phyloP scores from a whole-genome alignment of 140 eudicot genomes.

The Anethum foeniculum region DNA sequence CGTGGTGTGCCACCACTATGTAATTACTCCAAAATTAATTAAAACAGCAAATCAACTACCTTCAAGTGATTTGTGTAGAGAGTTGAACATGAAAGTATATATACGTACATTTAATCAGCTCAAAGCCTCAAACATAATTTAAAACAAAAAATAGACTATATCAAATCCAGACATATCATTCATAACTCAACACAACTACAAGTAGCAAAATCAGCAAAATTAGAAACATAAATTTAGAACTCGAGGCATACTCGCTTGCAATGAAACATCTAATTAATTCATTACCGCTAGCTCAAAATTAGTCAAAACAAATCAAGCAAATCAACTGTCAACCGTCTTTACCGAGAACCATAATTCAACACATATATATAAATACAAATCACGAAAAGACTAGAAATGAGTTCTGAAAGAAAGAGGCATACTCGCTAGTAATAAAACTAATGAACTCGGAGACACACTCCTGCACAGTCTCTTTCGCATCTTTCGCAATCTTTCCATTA shows the following conservation, averaged over 20 bases:
- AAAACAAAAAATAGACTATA: not conserved
- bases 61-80: not conserved
- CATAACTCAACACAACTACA: not conserved
- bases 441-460: conserved; percentile 88
- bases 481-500: conserved; percentile 77
- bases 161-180: not conserved
- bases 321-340: not conserved
- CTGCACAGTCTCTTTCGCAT: conserved; percentile 86
- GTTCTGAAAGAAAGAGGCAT: not conserved
- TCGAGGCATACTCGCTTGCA: not conserved
- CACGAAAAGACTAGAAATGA: no score
- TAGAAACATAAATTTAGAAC: not conserved
- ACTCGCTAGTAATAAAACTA: conserved; percentile 50
- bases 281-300: not conserved
- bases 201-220: not conserved
- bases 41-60: not conserved
- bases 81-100: not conserved
- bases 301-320: not conserved
- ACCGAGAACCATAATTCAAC: no score
- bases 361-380: not conserved
- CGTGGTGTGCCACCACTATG: not conserved
- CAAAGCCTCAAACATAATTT: not conserved
- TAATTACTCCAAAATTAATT: not conserved
- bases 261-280: not conserved
- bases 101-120: not conserved